Evolutionary conservation across 495 filamentous ascomycete genomes (phyloP).

Genomic region (Parachaetomium inaequale): DNA sequence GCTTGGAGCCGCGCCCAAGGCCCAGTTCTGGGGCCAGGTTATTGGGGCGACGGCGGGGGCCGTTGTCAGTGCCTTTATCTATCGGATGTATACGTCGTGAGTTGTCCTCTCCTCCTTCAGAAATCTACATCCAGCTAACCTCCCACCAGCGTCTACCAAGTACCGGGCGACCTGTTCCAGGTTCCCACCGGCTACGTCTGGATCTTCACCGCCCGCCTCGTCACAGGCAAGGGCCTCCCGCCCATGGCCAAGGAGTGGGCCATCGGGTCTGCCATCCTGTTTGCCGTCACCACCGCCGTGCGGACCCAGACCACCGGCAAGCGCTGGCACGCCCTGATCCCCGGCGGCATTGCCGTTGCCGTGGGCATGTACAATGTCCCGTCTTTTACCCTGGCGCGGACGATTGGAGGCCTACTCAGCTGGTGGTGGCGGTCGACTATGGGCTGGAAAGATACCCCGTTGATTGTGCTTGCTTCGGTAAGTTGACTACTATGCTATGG

Average conservation of each 20-base stretch:
- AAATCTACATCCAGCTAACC: background rate
- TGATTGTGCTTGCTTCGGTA: slow-evolving; percentile 56
- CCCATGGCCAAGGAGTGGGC: slow-evolving; percentile 76
- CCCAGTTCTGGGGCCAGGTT: slow-evolving; percentile 95
- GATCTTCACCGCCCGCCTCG: slow-evolving; percentile 91
- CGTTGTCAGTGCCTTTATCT: slow-evolving; percentile 79
- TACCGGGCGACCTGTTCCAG: slow-evolving; percentile 86
- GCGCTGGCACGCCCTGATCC: slow-evolving; percentile 60
- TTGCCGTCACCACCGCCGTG: slow-evolving; percentile 63
- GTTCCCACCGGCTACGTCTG: slow-evolving; percentile 93
- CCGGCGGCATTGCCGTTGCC: slow-evolving; percentile 92
- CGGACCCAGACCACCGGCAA: slow-evolving; percentile 51
- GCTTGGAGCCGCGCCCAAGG: slow-evolving; percentile 83
- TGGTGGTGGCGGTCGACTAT: slow-evolving; percentile 70
- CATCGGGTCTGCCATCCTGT: slow-evolving; percentile 63
- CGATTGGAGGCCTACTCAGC: slow-evolving; percentile 76
- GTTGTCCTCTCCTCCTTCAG: background rate
- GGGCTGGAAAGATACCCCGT: slow-evolving; percentile 52
- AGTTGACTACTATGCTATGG: slow-evolving; percentile 21
- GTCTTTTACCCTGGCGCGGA: slow-evolving; percentile 87
- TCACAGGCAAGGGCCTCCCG: slow-evolving; percentile 90
- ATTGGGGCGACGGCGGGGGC: slow-evolving; percentile 89
- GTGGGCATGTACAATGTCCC: slow-evolving; percentile 98
- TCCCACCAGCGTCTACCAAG: slow-evolving; percentile 62
- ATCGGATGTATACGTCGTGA: slow-evolving; percentile 77